Evolutionary conservation across 2,329 filamentous ascomycete species (phyloP).

Genomic region (Trichoderma asperellum): DNA sequence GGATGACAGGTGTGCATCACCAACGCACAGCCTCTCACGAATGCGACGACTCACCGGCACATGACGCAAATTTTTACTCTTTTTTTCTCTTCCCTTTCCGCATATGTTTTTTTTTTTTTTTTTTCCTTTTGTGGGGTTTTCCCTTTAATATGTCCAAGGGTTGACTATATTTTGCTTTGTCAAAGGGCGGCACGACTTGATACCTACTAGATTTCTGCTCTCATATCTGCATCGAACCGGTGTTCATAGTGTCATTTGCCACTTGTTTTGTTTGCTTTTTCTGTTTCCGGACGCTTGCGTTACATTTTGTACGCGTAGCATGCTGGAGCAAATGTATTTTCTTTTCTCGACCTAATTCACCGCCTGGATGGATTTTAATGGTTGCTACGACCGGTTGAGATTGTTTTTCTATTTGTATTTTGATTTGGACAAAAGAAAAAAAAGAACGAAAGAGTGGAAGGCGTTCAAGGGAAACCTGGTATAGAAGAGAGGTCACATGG

Average conservation of each 20-base stretch:
- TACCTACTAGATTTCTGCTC: slow-evolving; percentile 35
- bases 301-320: not conserved
- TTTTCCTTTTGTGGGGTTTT: slow-evolving; percentile 3
- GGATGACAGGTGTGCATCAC: slow-evolving; percentile 14
- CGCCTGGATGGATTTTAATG: slow-evolving; percentile 21
- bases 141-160: slow-evolving; percentile 14
- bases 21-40: slow-evolving; percentile 20
- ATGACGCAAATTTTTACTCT: slow-evolving; percentile 9
- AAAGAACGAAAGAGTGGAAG: slow-evolving; percentile 24
- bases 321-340: slow-evolving; percentile 17
- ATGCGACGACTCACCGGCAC: slow-evolving; percentile 19
- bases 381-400: slow-evolving; percentile 24
- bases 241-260: slow-evolving; percentile 35
- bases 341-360: not conserved
- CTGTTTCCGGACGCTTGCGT: slow-evolving; percentile 16
- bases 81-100: slow-evolving; percentile 14
- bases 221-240: slow-evolving; percentile 36
- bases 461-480: slow-evolving; percentile 29
- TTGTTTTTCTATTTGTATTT: slow-evolving; percentile 29
- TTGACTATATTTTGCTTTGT: slow-evolving; percentile 28
- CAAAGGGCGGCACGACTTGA: slow-evolving; percentile 30
- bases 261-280: slow-evolving; percentile 25
- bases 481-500: slow-evolving; percentile 32
- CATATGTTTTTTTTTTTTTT: slow-evolving; percentile 6
- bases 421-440: slow-evolving; percentile 26